A percentile compares a stretch with the other conserved stretches of the same genome.
Evolutionary conservation across 805 yeast genomes (phyloP).

Genomic region (Torulaspora delbrueckii): DNA sequence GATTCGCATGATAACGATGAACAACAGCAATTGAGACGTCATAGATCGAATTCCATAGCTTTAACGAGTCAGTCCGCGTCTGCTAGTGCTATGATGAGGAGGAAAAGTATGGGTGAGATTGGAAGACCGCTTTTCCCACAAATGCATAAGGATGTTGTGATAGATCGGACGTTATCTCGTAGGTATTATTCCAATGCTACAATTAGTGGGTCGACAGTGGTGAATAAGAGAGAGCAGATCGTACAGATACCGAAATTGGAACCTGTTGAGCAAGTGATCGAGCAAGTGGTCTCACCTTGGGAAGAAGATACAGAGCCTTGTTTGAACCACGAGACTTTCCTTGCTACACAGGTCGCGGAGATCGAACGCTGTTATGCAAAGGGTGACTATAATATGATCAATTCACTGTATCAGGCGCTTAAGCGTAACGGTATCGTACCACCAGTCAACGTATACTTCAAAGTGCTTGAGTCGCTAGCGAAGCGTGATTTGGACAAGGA

Average conservation of each 20-base stretch:
- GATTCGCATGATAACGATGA: slow-evolving; percentile 10
- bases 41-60: slow-evolving; percentile 7
- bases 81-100: slow-evolving; percentile 8
- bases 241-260: slow-evolving; percentile 1
- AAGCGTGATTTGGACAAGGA: slow-evolving; percentile 47
- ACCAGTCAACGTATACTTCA: slow-evolving; percentile 47
- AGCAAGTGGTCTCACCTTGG: slow-evolving; percentile 22
- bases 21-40: slow-evolving; percentile 5
- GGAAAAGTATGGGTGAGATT: slow-evolving; percentile 13
- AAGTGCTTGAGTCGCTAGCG: slow-evolving; percentile 51
- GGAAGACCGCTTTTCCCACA: slow-evolving; percentile 9
- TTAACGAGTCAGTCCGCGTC: slow-evolving; percentile 3
- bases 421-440: slow-evolving; percentile 45
- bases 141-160: slow-evolving; percentile 14
- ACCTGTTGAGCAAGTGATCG: background rate
- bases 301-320: slow-evolving; percentile 30
- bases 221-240: background rate
- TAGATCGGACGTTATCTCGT: slow-evolving; percentile 18
- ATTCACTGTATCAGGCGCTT: slow-evolving; percentile 39
- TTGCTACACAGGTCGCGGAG: slow-evolving; percentile 30
- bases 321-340: slow-evolving; percentile 32
- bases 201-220: slow-evolving; percentile 6
- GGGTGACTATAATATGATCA: slow-evolving; percentile 35
- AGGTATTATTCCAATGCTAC: slow-evolving; percentile 20
- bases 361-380: slow-evolving; percentile 28